A percentile compares a stretch with the other conserved stretches of the same genome.
phyloP scores from a whole-genome alignment of 805 yeast species.

The Millerozyma miso region DNA sequence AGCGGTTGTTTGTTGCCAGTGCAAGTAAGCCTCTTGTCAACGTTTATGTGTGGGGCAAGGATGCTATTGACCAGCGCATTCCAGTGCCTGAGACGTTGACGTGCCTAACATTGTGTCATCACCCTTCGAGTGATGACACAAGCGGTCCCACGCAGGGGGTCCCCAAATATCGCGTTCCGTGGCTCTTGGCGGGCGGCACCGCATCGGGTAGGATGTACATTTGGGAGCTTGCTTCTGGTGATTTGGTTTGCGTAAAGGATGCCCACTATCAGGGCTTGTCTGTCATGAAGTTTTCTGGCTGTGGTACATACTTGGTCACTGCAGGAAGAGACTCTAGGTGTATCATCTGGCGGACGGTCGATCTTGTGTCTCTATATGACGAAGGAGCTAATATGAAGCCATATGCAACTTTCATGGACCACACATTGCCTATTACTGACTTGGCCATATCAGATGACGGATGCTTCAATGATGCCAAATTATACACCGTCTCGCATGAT shows the following conservation, averaged over 20 bases:
- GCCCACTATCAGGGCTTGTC: conserved; percentile 81
- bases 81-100: conserved; percentile 79
- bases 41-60: conserved; percentile 67
- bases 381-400: conserved; percentile 47
- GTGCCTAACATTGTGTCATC: conserved; percentile 47
- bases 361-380: conserved; percentile 41
- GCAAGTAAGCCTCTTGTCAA: conserved; percentile 70
- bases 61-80: conserved; percentile 70
- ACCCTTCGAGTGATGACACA: conserved; percentile 16
- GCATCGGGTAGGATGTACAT: conserved; percentile 70
- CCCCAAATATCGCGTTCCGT: conserved; percentile 49
- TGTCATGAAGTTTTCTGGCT: conserved; percentile 52
- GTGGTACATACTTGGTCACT: conserved; percentile 62
- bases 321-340: conserved; percentile 83
- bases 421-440: conserved; percentile 50
- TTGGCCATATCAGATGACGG: conserved; percentile 49
- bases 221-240: conserved; percentile 84
- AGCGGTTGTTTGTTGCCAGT: conserved; percentile 60
- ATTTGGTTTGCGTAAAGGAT: conserved; percentile 64
- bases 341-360: conserved; percentile 66
- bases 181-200: conserved; percentile 72
- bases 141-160: conserved; percentile 20
- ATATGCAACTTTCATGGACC: conserved; percentile 55
- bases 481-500: conserved; percentile 71
- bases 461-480: conserved; percentile 50